Percentiles rank a stretch among this genome's conserved stretches.
These are phyloP conservation scores for Gossypium longicalyx DNA, from an alignment of 345 rosid species.

Conservation along the genomic window DNA sequence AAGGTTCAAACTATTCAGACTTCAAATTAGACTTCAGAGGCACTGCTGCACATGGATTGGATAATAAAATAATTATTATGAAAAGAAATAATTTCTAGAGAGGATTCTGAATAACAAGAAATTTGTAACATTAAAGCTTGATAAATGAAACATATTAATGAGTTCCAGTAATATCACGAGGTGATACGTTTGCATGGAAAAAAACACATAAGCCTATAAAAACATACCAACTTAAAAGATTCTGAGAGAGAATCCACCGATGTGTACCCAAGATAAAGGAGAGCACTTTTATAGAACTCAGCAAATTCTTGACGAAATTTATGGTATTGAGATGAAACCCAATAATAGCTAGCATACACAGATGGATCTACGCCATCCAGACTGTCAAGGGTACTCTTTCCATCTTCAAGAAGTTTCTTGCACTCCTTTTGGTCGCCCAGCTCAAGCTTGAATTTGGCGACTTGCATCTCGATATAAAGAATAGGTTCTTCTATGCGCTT, in stretches of 20 bases:
- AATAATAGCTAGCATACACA: constrained; percentile 75
- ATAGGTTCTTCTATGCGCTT: constrained; percentile 76
- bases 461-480: constrained; percentile 80
- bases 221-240: constrained; percentile 81
- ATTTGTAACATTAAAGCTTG: too few relatives aligned
- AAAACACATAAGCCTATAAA: constrained; percentile 9
- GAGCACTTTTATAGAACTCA: constrained; percentile 85
- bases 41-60: neutral
- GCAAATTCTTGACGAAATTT: constrained; percentile 82
- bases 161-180: neutral
- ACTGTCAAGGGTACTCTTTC: constrained; percentile 75
- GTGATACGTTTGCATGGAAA: neutral
- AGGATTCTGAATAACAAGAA: neutral
- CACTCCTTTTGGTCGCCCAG: constrained; percentile 84
- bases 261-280: constrained; percentile 88
- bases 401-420: constrained; percentile 86
- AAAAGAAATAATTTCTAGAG: neutral
- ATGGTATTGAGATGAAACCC: constrained; percentile 90
- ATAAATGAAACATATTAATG: too few relatives aligned
- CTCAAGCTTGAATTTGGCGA: constrained; percentile 81
- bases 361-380: constrained; percentile 98
- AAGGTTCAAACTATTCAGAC: neutral
- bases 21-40: neutral
- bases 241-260: constrained; percentile 92
- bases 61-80: neutral